Evolutionary conservation across 2,329 filamentous ascomycete species (phyloP), one percentile per base, ranked within the genome.

Genomic region (Xylaria sp.): DNA sequence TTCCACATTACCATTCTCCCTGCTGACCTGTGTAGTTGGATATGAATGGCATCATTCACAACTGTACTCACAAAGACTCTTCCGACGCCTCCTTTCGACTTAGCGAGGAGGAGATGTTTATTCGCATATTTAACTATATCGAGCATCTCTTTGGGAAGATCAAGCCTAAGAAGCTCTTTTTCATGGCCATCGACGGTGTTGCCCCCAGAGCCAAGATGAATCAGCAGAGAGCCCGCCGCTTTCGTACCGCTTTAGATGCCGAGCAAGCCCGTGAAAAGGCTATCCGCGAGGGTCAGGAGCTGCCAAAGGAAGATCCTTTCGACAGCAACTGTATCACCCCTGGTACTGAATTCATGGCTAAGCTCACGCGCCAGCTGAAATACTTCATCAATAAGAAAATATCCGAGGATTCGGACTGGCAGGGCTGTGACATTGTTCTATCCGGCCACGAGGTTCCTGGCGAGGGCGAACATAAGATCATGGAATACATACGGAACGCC

Each of bases 21-120:
- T 43, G 60, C 68, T 72, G 57, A 73, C 70, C 74, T 63, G 40
- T 57, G 25, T 76, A 90, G 87, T 84, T 96, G 71, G 92, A 96
- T 74, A 99, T 99, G 95, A 99, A 99, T 79, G 95, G 95, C 70
- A 99, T 99, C 77, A 99, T 99, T 73, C 94, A 99, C 79, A 99
- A 99, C 78, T 99, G 95, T 78, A 99, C 95, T 60, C 95, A 99
- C 80, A 97, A 95, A 74, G 94, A 99, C 79, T 90, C 92, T 23
- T 94, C 96, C 74, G 94, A 94, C 75, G 88, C 93, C 3, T 92
- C 92, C 1, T 96, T 96, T 73, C 92, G 95, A 58, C 89, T 98
- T 79, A 94, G 90, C 60, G 96, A 99, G 77, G 94, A 99, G 77
- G 92, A 97, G 78, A 99, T 99, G 95, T 99, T 99, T 76, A 97